Percentiles rank a stretch among this genome's conserved stretches.
Conservation (phyloP, 129 eudicot genomes). For the Gnaphalium uliginosum region DNA sequence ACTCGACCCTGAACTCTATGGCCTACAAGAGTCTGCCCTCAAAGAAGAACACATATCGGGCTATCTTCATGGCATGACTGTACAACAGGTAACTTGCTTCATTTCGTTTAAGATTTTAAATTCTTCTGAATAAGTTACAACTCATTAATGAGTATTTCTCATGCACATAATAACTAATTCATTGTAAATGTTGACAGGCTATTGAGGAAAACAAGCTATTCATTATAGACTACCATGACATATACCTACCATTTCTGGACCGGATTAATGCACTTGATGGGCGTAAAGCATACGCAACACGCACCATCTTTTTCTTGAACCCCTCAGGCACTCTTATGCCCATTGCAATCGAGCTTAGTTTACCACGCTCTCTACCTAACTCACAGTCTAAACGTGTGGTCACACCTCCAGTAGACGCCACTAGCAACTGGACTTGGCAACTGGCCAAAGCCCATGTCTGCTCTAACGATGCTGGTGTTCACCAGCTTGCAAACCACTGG, state of each 20-base stretch:
- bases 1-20: conserved; percentile 77
- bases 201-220: conserved; percentile 69
- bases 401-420: conserved; percentile 78
- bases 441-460: conserved; percentile 95
- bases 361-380: conserved; percentile 52
- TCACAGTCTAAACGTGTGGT: conserved; percentile 79
- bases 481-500: conserved; percentile 95
- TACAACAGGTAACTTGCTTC: conserved; percentile 63
- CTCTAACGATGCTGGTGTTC: conserved; percentile 93
- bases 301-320: conserved; percentile 72
- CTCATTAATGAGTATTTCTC: neutral
- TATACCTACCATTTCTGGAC: conserved; percentile 77
- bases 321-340: conserved; percentile 80
- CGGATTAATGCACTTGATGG: conserved; percentile 86
- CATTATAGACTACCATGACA: conserved; percentile 80
- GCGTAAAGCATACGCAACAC: conserved; percentile 84
- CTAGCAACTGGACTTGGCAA: conserved; percentile 84
- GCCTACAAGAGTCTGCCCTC: conserved; percentile 78
- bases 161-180: neutral
- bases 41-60: conserved; percentile 78
- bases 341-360: conserved; percentile 89
- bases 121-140: neutral
- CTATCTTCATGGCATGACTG: conserved; percentile 76
- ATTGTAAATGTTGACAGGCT: conserved; percentile 53
- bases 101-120: neutral